Conservation (phyloP, 257 asterid species). For the Primulina tabacum region DNA sequence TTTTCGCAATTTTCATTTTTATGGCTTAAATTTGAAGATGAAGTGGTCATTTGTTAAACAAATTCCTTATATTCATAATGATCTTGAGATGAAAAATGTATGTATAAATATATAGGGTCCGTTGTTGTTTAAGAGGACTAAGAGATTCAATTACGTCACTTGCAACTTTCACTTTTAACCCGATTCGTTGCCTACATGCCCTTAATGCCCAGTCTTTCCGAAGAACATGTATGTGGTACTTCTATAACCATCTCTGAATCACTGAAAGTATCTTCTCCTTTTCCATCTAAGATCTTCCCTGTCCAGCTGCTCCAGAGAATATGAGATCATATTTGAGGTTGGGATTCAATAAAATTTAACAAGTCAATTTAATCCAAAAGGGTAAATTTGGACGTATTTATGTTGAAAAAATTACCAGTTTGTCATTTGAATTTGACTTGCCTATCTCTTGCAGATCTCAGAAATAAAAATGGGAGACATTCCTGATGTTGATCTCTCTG, state of each 20-base stretch:
- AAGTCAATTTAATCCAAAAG: neutral
- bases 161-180: no score
- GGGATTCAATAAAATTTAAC: conserved; percentile 12
- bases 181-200: no score
- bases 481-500: conserved; percentile 77
- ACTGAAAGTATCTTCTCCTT: no score
- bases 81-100: conserved; percentile 13
- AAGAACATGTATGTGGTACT: neutral
- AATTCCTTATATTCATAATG: neutral
- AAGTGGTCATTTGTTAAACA: neutral
- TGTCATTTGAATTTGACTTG: conserved; percentile 29
- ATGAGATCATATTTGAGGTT: neutral
- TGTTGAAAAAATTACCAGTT: conserved; percentile 15
- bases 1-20: neutral
- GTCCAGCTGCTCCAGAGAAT: neutral
- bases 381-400: neutral
- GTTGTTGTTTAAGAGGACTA: neutral
- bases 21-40: neutral
- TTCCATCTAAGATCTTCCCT: no score
- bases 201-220: no score
- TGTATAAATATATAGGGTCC: neutral
- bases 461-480: conserved; percentile 79
- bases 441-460: conserved; percentile 58
- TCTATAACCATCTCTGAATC: no score
- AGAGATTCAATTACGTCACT: neutral